These are phyloP conservation scores for Arachnomyces sp. DNA, from an alignment of 2,329 filamentous ascomycete genomes.

Conservation along the genomic window DNA sequence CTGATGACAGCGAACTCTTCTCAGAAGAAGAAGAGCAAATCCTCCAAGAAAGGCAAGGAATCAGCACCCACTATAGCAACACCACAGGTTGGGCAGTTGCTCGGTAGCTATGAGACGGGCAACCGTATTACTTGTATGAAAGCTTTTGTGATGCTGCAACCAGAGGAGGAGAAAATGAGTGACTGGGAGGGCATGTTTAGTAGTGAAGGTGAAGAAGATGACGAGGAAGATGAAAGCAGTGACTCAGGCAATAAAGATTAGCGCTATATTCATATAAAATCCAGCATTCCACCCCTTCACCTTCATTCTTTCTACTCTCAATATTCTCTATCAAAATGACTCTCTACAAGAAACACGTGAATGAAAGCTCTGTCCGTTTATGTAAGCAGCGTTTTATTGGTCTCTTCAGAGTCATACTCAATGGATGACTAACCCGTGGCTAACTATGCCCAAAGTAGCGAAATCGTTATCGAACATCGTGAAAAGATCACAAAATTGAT, in stretches of 20 bases:
- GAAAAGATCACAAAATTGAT: too few species aligned
- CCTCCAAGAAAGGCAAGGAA: constrained; percentile 13
- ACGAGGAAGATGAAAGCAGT: constrained; percentile 12
- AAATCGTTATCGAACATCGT: too few species aligned
- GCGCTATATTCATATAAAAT: neutral
- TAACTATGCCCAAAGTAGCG: too few species aligned
- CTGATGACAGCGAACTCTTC: constrained; percentile 9
- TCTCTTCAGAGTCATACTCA: too few species aligned
- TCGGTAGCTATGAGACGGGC: constrained; percentile 75
- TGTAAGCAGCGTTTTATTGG: too few species aligned
- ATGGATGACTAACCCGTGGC: too few species aligned
- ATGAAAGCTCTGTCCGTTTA: too few species aligned
- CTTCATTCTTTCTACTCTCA: neutral
- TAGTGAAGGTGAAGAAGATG: constrained; percentile 27
- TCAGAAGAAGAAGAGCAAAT: constrained; percentile 10
- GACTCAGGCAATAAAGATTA: constrained; percentile 1
- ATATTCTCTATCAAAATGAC: too few species aligned
- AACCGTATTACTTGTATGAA: constrained; percentile 85
- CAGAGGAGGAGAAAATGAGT: constrained; percentile 46
- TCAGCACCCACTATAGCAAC: constrained; percentile 12
- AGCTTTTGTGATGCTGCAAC: constrained; percentile 75
- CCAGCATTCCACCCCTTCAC: neutral
- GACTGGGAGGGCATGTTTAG: constrained; percentile 53
- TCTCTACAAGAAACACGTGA: too few species aligned
- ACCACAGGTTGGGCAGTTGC: constrained; percentile 54